phyloP scores from a whole-genome alignment of 805 yeast genomes.

The Hanseniaspora pseudoguilliermondii region DNA sequence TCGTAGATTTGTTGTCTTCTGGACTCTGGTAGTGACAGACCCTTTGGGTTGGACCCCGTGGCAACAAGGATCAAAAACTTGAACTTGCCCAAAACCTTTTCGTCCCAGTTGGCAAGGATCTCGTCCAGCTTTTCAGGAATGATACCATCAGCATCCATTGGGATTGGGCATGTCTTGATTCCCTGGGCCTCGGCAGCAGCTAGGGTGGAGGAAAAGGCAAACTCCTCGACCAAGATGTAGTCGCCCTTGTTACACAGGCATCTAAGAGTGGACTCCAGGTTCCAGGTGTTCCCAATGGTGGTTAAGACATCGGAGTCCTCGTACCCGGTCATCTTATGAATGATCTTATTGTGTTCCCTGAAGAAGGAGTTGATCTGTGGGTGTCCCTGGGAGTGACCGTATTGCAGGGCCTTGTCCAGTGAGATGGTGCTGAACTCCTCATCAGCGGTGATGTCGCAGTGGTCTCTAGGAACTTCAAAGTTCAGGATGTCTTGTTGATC shows the following conservation, averaged over 20 bases:
- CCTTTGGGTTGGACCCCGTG: conserved; percentile 98
- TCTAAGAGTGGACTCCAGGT: conserved; percentile 74
- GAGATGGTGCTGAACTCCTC: conserved; percentile 50
- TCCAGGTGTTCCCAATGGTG: conserved; percentile 79
- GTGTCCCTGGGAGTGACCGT: conserved; percentile 77
- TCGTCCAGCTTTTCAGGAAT: conserved; percentile 55
- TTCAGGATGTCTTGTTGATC: conserved; percentile 25
- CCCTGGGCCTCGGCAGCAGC: conserved; percentile 72
- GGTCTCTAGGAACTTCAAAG: conserved; percentile 22
- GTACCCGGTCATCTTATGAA: conserved; percentile 34
- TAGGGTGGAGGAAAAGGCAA: conserved; percentile 70
- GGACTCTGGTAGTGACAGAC: conserved; percentile 63
- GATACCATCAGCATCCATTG: conserved; percentile 69
- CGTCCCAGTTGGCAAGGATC: conserved; percentile 58
- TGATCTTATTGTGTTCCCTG: conserved; percentile 56
- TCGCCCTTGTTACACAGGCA: conserved; percentile 71
- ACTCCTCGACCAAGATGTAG: conserved; percentile 68
- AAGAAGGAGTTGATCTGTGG: conserved; percentile 55
- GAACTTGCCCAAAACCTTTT: conserved; percentile 51
- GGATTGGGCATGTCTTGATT: conserved; percentile 53
- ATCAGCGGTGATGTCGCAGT: conserved; percentile 25
- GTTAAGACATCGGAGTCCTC: conserved; percentile 61
- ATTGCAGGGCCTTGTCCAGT: conserved; percentile 76
- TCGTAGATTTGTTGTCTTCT: conserved; percentile 68
- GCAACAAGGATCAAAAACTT: conserved; percentile 80